Evolutionary conservation across 192 early-diverging fungal genomes (phyloP), one percentile per base, ranked within the genome.

Genomic region (Coemansia javaensis): DNA sequence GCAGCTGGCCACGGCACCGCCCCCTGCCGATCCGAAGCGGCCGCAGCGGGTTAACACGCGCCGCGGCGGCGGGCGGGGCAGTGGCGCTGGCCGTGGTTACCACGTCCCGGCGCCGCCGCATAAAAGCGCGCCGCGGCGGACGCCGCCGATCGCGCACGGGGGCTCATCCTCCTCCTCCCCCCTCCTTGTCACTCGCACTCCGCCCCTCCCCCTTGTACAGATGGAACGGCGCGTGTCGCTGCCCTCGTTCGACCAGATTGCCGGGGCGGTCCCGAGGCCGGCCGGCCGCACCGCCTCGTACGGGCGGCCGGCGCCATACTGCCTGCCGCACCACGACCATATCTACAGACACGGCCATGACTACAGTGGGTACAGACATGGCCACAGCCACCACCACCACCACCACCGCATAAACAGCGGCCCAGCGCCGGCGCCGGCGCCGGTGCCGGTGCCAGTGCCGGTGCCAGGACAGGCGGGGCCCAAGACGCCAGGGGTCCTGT

Each of bases 161-260:
- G n/a, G n/a, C n/a, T n/a, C n/a, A n/a, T n/a, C n/a, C n/a, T n/a
- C n/a, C n/a, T n/a, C n/a, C n/a, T n/a, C n/a, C n/a, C n/a, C n/a
- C n/a, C n/a, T n/a, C n/a, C n/a, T n/a, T n/a, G n/a, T n/a, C n/a
- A 25, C 24, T 4, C 6, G 3, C 24, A 25, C 39, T 21, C 40
- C 23, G 7, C 23, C 40, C 23, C 40, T n/a, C 40, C 28, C 14
- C 40, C 13, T 40, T 40, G 13, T 40, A 23, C 20, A 25, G 6
- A 66, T 66, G 63, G 58, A 66, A 40, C 54, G 68, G 40, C 53
- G 62, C 17, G 44, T 73, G 40, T 65, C 62, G 18, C 63, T 73
- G 16, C 69, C 69, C 14, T 52, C 63, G 39, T 66, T 73, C 43
- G 46, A 53, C 36, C 63, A 73, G 50, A 65, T 73, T 40, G 53